Percentiles rank a stretch among this genome's conserved stretches.
These are phyloP conservation scores for Shiraia sp. DNA, from an alignment of 2,329 filamentous ascomycete genomes.

Conservation along the genomic window DNA sequence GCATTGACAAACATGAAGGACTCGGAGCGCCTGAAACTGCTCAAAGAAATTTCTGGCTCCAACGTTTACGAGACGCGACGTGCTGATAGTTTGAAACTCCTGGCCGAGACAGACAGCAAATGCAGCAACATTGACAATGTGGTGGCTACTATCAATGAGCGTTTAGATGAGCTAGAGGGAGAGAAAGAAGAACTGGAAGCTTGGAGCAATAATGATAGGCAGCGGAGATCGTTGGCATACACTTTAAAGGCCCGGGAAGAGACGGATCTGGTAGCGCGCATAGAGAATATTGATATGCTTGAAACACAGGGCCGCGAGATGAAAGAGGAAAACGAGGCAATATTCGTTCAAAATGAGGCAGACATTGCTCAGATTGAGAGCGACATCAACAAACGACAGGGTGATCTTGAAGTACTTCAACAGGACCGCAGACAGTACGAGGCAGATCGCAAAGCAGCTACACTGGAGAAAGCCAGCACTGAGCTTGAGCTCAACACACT, in stretches of 20 bases:
- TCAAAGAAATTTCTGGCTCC: conserved; percentile 98
- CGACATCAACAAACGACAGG: conserved; percentile 77
- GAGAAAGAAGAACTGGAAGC: conserved; percentile 94
- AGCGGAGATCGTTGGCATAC: conserved; percentile 90
- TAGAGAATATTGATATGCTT: conserved; percentile 81
- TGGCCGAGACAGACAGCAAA: conserved; percentile 95
- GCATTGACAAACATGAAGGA: conserved; percentile 99
- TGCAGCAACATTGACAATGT: conserved; percentile 91
- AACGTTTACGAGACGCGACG: conserved; percentile 94
- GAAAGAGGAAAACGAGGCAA: conserved; percentile 77
- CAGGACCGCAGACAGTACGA: conserved; percentile 88
- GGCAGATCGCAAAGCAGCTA: conserved; percentile 81
- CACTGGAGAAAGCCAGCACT: conserved; percentile 78
- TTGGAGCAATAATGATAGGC: conserved; percentile 93
- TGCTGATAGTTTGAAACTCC: conserved; percentile 91
- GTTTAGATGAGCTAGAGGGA: conserved; percentile 86
- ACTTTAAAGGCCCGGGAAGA: conserved; percentile 92
- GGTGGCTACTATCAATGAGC: conserved; percentile 87
- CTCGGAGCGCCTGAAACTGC: conserved; percentile 79
- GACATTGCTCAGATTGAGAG: conserved; percentile 75
- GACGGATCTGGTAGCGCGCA: conserved; percentile 71
- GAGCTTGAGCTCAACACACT: conserved; percentile 84
- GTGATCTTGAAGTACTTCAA: conserved; percentile 80
- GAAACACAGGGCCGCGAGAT: conserved; percentile 82
- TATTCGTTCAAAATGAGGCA: conserved; percentile 78